phyloP scores from a whole-genome alignment of 805 yeast genomes.

The Candida hispaniensis region DNA sequence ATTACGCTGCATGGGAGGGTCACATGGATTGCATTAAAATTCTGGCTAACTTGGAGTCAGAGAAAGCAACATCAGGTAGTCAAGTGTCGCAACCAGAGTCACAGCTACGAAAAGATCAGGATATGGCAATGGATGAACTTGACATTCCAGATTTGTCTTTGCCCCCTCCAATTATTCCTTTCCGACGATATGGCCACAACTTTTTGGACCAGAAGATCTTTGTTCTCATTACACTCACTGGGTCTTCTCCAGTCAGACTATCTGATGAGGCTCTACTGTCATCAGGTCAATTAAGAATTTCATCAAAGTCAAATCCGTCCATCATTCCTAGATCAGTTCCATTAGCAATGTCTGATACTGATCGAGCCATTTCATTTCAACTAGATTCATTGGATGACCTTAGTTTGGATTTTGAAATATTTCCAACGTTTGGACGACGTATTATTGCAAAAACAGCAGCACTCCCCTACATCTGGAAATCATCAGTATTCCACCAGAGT shows the following conservation, averaged over 20 bases:
- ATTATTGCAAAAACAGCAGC: conserved; percentile 83
- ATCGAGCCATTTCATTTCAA: conserved; percentile 68
- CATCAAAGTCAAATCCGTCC: conserved; percentile 59
- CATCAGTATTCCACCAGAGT: conserved; percentile 25
- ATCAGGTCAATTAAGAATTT: conserved; percentile 60
- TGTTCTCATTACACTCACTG: conserved; percentile 51
- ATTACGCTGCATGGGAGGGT: conserved; percentile 91
- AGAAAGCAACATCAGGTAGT: conserved; percentile 6
- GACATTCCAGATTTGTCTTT: conserved; percentile 86
- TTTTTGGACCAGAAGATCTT: conserved; percentile 84
- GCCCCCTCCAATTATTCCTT: conserved; percentile 94
- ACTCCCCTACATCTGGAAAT: conserved; percentile 41
- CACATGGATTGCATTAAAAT: conserved; percentile 71
- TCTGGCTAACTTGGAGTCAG: conserved; percentile 34
- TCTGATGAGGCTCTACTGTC: conserved; percentile 31
- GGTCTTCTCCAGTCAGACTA: conserved; percentile 34
- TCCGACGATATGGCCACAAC: conserved; percentile 90
- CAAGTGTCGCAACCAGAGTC: conserved; percentile 1
- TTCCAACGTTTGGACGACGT: conserved; percentile 90
- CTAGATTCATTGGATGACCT: conserved; percentile 66
- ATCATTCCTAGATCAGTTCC: conserved; percentile 79
- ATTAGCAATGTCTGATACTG: conserved; percentile 62
- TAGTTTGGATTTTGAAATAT: conserved; percentile 75
- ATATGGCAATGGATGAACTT: conserved; percentile 31
- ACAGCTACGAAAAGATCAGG: too few relatives aligned